These are phyloP conservation scores for Dendrothele bispora DNA, from an alignment of 768 basidiomycete genomes.

Conservation along the genomic window DNA sequence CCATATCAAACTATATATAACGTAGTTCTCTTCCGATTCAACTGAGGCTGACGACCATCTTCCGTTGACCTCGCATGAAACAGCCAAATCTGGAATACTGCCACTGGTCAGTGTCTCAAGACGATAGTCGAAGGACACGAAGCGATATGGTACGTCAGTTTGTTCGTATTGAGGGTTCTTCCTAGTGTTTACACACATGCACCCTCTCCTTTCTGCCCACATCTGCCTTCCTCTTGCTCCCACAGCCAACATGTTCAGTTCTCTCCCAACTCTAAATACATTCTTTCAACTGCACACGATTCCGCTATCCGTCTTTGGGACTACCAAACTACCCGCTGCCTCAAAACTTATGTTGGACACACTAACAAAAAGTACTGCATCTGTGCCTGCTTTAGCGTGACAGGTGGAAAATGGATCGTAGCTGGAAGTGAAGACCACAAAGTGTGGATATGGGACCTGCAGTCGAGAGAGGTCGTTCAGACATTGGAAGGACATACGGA, in stretches of 20 bases:
- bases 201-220: background rate
- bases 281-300: slow-evolving; percentile 92
- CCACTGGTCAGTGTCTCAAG: slow-evolving; percentile 92
- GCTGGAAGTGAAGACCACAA: slow-evolving; percentile 91
- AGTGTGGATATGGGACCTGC: slow-evolving; percentile 89
- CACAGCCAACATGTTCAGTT: slow-evolving; percentile 87
- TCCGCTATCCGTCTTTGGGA: slow-evolving; percentile 94
- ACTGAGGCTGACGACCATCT: too few species aligned
- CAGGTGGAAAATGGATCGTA: slow-evolving; percentile 87
- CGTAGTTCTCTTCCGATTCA: too few species aligned
- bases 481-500: slow-evolving; percentile 74
- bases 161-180: background rate
- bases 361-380: slow-evolving; percentile 83
- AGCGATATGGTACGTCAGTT: slow-evolving; percentile 69
- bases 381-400: slow-evolving; percentile 81
- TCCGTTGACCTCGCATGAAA: background rate
- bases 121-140: slow-evolving; percentile 90
- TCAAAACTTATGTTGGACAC: slow-evolving; percentile 90
- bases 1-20: too few species aligned
- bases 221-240: background rate
- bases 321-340: slow-evolving; percentile 84
- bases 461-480: slow-evolving; percentile 84
- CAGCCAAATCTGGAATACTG: slow-evolving; percentile 95
- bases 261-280: slow-evolving; percentile 94
- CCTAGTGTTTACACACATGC: background rate